Percentiles rank a stretch among this genome's conserved stretches.
These are phyloP conservation scores for Curvularia lunata DNA, from an alignment of 2,329 filamentous ascomycete species.

Conservation along the genomic window DNA sequence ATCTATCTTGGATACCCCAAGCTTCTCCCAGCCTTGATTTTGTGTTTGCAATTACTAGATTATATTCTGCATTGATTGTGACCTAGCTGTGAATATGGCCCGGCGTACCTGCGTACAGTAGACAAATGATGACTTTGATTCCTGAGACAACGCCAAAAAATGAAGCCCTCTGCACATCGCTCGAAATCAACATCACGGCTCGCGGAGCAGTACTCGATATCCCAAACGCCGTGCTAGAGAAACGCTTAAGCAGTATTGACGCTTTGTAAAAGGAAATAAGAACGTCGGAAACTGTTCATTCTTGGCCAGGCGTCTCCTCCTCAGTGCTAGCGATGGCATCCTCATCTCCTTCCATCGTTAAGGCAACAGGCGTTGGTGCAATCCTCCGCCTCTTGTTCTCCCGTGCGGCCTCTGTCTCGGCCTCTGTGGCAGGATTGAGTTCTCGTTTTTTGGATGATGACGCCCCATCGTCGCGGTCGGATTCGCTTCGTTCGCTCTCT, in stretches of 20 bases:
- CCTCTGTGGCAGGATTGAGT: constrained; percentile 46
- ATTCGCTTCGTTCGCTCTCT: constrained; percentile 47
- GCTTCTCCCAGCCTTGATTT: background rate
- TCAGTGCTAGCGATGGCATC: constrained; percentile 40
- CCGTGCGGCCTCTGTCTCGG: constrained; percentile 41
- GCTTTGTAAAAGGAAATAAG: constrained; percentile 2
- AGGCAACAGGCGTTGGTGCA: constrained; percentile 53
- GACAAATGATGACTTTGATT: background rate
- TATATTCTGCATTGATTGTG: constrained; percentile 9
- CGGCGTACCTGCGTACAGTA: constrained; percentile 11
- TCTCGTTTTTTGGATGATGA: constrained; percentile 46
- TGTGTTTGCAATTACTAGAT: background rate
- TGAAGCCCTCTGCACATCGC: constrained; percentile 7
- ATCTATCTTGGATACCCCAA: background rate
- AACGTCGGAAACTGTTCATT: constrained; percentile 14
- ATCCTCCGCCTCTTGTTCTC: constrained; percentile 55
- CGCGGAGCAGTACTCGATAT: constrained; percentile 12
- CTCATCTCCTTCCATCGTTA: constrained; percentile 29
- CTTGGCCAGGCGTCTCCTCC: constrained; percentile 28
- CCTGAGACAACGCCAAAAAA: constrained; percentile 1
- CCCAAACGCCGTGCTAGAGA: constrained; percentile 30
- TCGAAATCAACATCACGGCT: constrained; percentile 6
- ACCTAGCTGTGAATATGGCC: constrained; percentile 8
- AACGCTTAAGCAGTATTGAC: constrained; percentile 9
- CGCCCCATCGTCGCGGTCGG: constrained; percentile 43